These are phyloP conservation scores for Claviceps digitariae DNA, from an alignment of 2,329 filamentous ascomycete species.

Conservation along the genomic window DNA sequence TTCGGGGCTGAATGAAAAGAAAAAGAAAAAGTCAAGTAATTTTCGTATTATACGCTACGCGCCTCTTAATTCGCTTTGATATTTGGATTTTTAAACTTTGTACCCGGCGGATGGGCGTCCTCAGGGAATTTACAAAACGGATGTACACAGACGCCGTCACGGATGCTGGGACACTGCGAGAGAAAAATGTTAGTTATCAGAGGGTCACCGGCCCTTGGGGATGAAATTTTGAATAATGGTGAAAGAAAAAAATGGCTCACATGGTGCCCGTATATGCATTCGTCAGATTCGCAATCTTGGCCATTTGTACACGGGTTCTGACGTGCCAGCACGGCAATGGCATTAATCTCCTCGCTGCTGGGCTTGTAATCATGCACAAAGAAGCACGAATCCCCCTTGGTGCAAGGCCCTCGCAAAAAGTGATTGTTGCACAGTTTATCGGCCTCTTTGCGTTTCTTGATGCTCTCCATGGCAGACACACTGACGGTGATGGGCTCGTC, in stretches of 20 bases:
- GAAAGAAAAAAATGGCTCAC: constrained; percentile 21
- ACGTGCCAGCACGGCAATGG: constrained; percentile 41
- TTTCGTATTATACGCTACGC: not conserved
- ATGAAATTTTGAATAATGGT: not conserved
- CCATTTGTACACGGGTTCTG: constrained; percentile 43
- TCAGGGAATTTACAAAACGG: constrained; percentile 41
- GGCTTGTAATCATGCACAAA: constrained; percentile 45
- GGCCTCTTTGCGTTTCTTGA: constrained; percentile 41
- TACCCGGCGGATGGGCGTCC: constrained; percentile 43
- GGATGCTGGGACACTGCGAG: constrained; percentile 38
- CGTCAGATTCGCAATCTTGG: constrained; percentile 42
- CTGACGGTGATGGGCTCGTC: constrained; percentile 38
- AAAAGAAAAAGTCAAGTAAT: not conserved
- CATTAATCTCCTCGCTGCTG: constrained; percentile 39
- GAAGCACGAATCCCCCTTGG: constrained; percentile 38
- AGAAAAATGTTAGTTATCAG: not conserved
- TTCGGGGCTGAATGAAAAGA: not conserved
- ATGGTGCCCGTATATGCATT: constrained; percentile 52
- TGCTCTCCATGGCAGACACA: constrained; percentile 31
- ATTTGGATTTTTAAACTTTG: constrained; percentile 30
- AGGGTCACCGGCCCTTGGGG: no score
- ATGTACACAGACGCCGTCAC: constrained; percentile 36
- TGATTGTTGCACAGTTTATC: constrained; percentile 51
- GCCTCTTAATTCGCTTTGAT: constrained; percentile 19
- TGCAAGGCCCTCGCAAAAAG: constrained; percentile 43